Percentiles rank a stretch among this genome's conserved stretches.
These are phyloP conservation scores for Erodium texanum DNA, from an alignment of 441 rosid genomes.

Conservation along the genomic window DNA sequence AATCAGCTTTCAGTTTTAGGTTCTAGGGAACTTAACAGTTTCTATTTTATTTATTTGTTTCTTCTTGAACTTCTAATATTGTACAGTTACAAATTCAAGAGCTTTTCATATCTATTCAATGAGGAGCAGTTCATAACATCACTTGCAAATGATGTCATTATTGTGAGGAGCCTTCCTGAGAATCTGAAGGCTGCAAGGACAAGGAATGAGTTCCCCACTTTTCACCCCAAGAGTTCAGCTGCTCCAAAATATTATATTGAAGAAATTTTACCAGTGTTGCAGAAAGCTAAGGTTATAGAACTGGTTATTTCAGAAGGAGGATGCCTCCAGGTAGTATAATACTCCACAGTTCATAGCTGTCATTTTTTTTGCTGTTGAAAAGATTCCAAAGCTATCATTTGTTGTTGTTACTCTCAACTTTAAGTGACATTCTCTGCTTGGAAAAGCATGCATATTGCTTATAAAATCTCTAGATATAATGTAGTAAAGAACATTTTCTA, in stretches of 20 bases:
- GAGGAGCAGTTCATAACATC: constrained; percentile 91
- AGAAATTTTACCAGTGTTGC: constrained; percentile 70
- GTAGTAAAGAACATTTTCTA: background rate
- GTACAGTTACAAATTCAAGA: constrained; percentile 76
- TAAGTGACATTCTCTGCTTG: constrained; percentile 10
- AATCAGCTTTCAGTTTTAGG: constrained; percentile 10
- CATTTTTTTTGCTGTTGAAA: background rate
- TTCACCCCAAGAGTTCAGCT: constrained; percentile 70
- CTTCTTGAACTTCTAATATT: constrained; percentile 15
- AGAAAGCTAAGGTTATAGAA: constrained; percentile 65
- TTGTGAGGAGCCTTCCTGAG: constrained; percentile 70
- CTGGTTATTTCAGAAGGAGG: constrained; percentile 75
- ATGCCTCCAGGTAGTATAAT: constrained; percentile 69
- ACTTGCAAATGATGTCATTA: constrained; percentile 64
- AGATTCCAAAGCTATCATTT: constrained; percentile 4
- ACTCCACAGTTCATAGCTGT: background rate
- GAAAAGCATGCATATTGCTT: constrained; percentile 6
- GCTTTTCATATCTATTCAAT: constrained; percentile 88
- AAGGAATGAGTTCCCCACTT: constrained; percentile 62
- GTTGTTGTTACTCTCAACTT: background rate
- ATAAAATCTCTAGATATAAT: background rate
- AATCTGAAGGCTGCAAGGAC: constrained; percentile 70
- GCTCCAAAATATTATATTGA: constrained; percentile 66
- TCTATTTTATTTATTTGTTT: constrained; percentile 9
- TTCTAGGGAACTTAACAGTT: constrained; percentile 8